Evolutionary conservation across 2,329 filamentous ascomycete genomes (phyloP), one percentile per base, ranked within the genome.

Genomic region (Rutstroemia sp.): DNA sequence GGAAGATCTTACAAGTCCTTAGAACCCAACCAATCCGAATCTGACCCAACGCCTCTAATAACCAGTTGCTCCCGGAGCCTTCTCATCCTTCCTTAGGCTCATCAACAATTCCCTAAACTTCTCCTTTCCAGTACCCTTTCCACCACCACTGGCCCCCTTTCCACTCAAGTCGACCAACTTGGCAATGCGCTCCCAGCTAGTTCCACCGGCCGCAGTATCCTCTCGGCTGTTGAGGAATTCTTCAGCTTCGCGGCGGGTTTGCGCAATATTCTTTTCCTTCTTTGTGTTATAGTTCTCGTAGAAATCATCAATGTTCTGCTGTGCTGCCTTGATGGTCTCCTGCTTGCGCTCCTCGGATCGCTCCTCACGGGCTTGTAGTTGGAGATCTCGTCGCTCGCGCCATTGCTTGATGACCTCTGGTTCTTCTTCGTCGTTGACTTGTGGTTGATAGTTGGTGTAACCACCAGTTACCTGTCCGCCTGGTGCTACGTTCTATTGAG

Each of bases 231-330:
- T 86, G 48, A 97, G 76, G 73, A 97, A 99, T 69, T 96, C 85
- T 68, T 97, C 92, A 6, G 92, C 94, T 66, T 99, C 94, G 72
- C 88, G 87, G 67, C 87, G 84, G 56, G 92, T 94, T 76, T 95
- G 89, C 21, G 87, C 79, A 64, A 96, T 87, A 58, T 82, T 83
- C 81, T 97, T 97, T 72, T 99, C 94, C 72, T 94, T 92, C 77
- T 96, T 96, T 73, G 87, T 86, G 78, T 97, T 97, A 79, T 99
- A 99, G 75, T 96, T 96, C 70, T 96, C 92, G 78, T 99, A 99
- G 76, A 97, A 99, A 72, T 96, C 94, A 71, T 99, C 94, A 62
- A 99, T 95, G 72, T 95, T 94, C 71, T 92, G 82, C 69, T 91
- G 90, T 10, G 94, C 94, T 65, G 94, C 90, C 71, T 89, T 84